Evolutionary conservation across 2,329 filamentous ascomycete species (phyloP).

Genomic region (Alternaria sp.): DNA sequence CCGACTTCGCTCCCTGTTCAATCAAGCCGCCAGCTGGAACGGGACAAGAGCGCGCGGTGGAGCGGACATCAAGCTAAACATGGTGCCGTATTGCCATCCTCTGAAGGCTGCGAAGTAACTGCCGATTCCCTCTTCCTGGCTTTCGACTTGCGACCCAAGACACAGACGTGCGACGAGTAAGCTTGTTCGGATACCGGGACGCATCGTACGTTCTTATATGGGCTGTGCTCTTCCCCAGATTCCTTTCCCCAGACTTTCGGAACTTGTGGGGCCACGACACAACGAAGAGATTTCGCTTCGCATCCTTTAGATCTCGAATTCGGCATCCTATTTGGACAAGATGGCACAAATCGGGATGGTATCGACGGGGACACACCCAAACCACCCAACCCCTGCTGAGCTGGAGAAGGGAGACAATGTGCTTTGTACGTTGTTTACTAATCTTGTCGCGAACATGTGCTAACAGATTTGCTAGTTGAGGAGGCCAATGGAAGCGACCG

Average conservation of each 20-base stretch:
- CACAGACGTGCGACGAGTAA: conserved; percentile 1
- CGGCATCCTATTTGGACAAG: neutral
- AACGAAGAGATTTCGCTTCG: conserved; percentile 8
- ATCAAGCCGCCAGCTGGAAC: conserved; percentile 25
- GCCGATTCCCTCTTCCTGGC: conserved; percentile 32
- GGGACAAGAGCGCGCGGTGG: conserved; percentile 17
- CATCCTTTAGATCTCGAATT: conserved; percentile 2
- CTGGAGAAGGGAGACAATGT: conserved; percentile 28
- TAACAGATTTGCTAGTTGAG: conserved; percentile 25
- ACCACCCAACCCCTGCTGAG: conserved; percentile 11
- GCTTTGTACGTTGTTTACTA: conserved; percentile 24
- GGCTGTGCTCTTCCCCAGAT: conserved; percentile 38
- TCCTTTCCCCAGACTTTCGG: conserved; percentile 29
- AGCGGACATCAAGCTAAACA: conserved; percentile 24
- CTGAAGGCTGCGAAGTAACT: conserved; percentile 32
- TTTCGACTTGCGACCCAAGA: conserved; percentile 15
- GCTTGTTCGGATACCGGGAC: conserved; percentile 15
- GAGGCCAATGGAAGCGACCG: conserved; percentile 37
- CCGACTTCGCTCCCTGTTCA: conserved; percentile 19
- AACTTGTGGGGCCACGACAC: conserved; percentile 25
- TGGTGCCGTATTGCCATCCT: conserved; percentile 17
- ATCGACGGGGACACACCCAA: conserved; percentile 4
- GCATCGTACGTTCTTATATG: conserved; percentile 36
- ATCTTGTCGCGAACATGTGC: neutral
- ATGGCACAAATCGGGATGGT: conserved; percentile 15